Conservation (phyloP, 176 grass and related monocot genomes). For the Musa acuminata region DNA sequence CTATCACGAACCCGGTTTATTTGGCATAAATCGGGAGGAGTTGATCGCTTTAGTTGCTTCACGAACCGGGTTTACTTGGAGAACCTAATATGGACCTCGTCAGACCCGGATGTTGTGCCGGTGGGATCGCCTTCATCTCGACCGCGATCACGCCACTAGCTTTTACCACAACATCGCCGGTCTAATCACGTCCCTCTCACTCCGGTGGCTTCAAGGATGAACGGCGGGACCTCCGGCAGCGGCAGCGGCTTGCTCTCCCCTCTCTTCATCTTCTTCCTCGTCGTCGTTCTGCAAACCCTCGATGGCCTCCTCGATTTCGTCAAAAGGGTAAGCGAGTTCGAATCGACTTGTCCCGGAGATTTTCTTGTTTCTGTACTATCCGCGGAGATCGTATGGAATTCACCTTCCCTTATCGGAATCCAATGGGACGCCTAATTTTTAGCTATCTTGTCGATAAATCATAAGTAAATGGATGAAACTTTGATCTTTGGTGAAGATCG, state of each 20-base stretch:
- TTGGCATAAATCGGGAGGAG: no score
- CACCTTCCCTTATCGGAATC: not conserved
- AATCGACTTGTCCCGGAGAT: not conserved
- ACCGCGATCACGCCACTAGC: no score
- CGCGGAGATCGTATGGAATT: not conserved
- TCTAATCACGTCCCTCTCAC: not conserved
- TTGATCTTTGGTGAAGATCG: no score
- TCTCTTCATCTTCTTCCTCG: conserved; percentile 57
- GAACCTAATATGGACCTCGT: no score
- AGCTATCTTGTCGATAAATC: no score
- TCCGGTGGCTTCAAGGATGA: not conserved
- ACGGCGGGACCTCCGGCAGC: not conserved
- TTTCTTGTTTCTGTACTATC: not conserved
- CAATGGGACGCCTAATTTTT: no score
- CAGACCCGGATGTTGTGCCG: no score
- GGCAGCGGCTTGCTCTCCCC: conserved; percentile 24
- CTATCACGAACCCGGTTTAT: no score
- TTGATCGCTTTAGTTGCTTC: no score
- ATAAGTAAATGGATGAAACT: no score
- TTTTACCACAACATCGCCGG: not conserved
- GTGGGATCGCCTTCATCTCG: no score
- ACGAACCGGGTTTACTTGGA: no score
- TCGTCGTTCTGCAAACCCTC: conserved; percentile 50
- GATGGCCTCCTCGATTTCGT: conserved; percentile 52
- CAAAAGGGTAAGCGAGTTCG: conserved; percentile 39